Evolutionary conservation across 2,329 filamentous ascomycete species (phyloP), one percentile per base, ranked within the genome.

Genomic region (Fusarium hainanense): DNA sequence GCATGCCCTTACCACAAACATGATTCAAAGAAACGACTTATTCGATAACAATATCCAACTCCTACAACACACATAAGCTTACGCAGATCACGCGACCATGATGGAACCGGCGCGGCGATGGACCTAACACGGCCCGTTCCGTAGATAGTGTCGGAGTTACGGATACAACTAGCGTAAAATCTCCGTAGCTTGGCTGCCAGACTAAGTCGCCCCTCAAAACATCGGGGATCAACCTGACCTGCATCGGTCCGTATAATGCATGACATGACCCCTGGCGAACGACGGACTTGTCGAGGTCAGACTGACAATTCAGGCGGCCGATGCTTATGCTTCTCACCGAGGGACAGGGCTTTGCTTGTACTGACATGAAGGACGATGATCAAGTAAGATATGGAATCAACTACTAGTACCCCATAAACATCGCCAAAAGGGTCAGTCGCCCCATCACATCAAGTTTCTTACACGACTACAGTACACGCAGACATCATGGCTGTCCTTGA

Each of bases 161-260:
- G 10, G 4, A 28, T 28, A 50, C 20, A 34, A 49, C 14, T 49
- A 34, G 20, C 23, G 47, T n/a, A 34, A 49, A 18, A 49, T 49
- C 20, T 34, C 28, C 11, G 28, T 28, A 28, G 28, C 28, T 28
- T 28, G 11, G 11, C 28, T 28, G 28, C 28, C 11, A 28, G 11
- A 12, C 11, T 28, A 6, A 28, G 28, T 28, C 28, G 6, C 28
- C 27, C 11, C 28, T 28, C 11, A 13, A 13, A 13, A 13, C 28
- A 28, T 28, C 48, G 48, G 48, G 25, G 20, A 50, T 50, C n/a
- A 37, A 50, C 30, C 4, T 50, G 10, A 12, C 9, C 16, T 37
- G 48, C 21, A 50, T 50, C 48, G 30, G 48, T 50, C 48, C 48
- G 48, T 37, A 50, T 14, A 27, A 50, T 50, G 30, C 48, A 50